Base-by-base conservation (phyloP, 208 protist genomes). In the Novymonas esmeraldas region DNA sequence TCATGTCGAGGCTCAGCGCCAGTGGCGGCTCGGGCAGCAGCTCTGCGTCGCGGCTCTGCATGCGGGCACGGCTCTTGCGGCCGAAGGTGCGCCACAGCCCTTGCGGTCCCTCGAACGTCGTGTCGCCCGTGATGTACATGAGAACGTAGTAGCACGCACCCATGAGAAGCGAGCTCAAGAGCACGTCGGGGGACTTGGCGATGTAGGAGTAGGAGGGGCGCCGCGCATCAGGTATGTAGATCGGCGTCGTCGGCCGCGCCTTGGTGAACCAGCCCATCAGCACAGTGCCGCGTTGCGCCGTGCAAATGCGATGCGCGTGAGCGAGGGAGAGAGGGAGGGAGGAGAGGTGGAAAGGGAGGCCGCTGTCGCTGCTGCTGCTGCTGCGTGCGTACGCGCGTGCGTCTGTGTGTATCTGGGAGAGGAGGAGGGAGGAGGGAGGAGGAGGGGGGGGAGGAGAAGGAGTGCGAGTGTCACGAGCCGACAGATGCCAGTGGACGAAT, bases 1-100 rank as follows among this genome's bases (percentile, higher is more conserved):
- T 56, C 46, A 87, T 66, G 58, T 92, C 85, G 16, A 79, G 42
- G 70, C 81, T 89, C n/a, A 92, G 38, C 50, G 44, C 31, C 7
- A 56, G 66, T 2, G 73, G 73, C 2, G 67, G 52, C 1, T 69
- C 56, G 29, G 62, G 42, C 48, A 63, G 31, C 46, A 64, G 42
- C 73, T 57, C 45, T 10, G 66, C 61, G 28, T 70, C 68, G 29
- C 73, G 78, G 55, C 62, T 66, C 33, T 72, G 59, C 69, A 72
- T 33, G 24, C 60, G 64, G 10, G 54, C 28, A n/a, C 63, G 70
- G 33, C 58, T 70, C 39, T 71, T 64, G 7, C 66, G 54, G 22
- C 51, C 62, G 52, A 70, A 74, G 24, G 36, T 71, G 14, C 45
- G 39, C 65, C 42, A 76, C 28, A 67, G 73, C 9, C 55, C 66